Percentiles rank a stretch among this genome's conserved stretches.
phyloP scores from a whole-genome alignment of 176 grass and related monocot species.

The Rhynchospora breviuscula region DNA sequence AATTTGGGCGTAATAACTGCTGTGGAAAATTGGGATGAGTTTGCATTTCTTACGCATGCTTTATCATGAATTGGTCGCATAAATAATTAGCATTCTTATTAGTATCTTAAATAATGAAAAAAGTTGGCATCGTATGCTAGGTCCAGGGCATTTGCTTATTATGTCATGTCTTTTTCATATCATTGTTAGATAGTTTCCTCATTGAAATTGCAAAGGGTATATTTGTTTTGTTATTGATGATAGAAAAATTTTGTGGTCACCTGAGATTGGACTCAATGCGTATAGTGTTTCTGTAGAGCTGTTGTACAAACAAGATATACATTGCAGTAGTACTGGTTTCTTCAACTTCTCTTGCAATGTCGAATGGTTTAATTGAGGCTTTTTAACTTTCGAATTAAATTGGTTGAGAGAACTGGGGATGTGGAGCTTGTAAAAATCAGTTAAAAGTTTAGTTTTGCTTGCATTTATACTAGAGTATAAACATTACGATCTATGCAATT shows the following conservation, averaged over 20 bases:
- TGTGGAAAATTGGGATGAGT: slow-evolving; percentile 23
- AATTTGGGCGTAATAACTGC: slow-evolving; percentile 28
- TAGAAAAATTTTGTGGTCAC: background rate
- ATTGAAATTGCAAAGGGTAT: background rate
- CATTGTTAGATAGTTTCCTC: slow-evolving; percentile 21
- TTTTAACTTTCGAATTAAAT: background rate
- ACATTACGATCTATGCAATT: background rate
- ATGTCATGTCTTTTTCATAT: slow-evolving; percentile 24
- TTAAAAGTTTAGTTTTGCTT: background rate
- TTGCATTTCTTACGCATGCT: background rate
- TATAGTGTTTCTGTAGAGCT: background rate
- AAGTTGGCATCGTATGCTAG: background rate
- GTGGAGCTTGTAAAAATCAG: background rate
- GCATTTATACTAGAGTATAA: background rate
- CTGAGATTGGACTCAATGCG: background rate
- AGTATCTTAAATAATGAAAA: background rate
- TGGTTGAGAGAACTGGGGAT: background rate
- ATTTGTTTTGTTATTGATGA: too few species aligned
- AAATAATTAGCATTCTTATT: background rate
- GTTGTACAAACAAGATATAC: background rate
- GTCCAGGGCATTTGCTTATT: slow-evolving; percentile 20
- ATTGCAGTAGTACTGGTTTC: background rate
- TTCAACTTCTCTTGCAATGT: background rate
- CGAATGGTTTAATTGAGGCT: background rate
- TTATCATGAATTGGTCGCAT: background rate